These are phyloP conservation scores for Inga leiocalycina DNA, from an alignment of 306 rosid genomes.

Conservation along the genomic window DNA sequence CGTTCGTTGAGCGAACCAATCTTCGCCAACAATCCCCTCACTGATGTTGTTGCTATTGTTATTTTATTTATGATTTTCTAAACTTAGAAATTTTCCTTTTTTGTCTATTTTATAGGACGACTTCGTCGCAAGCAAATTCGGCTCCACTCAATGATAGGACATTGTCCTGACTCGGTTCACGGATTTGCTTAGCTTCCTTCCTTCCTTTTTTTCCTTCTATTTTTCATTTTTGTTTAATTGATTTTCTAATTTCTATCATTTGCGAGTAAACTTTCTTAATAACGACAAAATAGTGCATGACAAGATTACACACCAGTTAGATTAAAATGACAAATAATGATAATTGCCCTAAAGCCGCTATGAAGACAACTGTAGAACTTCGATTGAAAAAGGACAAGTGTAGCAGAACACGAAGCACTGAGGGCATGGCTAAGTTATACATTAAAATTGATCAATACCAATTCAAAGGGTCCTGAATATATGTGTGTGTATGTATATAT, in stretches of 20 bases:
- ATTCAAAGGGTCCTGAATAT: too few relatives aligned
- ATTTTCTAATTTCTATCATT: neutral
- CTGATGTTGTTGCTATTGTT: neutral
- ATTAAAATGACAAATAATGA: too few relatives aligned
- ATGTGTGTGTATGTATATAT: too few relatives aligned
- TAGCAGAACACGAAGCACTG: neutral
- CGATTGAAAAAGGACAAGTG: neutral
- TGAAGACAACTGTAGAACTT: neutral
- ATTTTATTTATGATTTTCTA: neutral
- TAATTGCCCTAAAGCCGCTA: too few relatives aligned
- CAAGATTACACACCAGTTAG: neutral
- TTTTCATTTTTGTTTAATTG: neutral
- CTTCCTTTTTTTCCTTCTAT: neutral
- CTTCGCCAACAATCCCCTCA: slow-evolving; percentile 56
- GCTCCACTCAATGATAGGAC: slow-evolving; percentile 21
- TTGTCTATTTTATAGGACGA: slow-evolving; percentile 21
- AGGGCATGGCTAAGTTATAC: neutral
- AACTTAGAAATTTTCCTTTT: neutral
- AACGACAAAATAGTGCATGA: neutral
- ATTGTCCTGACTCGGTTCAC: neutral
- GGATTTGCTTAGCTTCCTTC: neutral
- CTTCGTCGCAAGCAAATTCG: neutral
- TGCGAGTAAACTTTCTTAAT: neutral
- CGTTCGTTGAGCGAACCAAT: slow-evolving; percentile 83
- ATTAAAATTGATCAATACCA: too few relatives aligned